These are phyloP conservation scores for Vigna reflexopilosa DNA, from an alignment of 306 rosid species.

Conservation along the genomic window DNA sequence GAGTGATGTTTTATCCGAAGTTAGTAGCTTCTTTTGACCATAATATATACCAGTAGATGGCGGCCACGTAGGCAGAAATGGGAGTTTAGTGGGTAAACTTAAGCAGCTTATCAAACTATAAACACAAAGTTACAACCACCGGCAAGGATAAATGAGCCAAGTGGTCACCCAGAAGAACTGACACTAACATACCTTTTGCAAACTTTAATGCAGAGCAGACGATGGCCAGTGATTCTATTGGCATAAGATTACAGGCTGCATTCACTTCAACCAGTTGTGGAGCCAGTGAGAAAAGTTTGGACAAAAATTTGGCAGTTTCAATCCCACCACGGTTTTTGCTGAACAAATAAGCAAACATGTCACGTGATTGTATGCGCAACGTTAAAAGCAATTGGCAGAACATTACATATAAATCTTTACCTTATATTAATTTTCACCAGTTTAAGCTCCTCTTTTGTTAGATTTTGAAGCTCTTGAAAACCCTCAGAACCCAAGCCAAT, in stretches of 20 bases:
- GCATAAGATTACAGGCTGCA: conserved; percentile 81
- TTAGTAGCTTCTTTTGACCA: conserved; percentile 7
- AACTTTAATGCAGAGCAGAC: conserved; percentile 65
- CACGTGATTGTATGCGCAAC: conserved; percentile 33
- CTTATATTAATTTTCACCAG: conserved; percentile 76
- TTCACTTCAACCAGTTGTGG: conserved; percentile 71
- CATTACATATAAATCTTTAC: conserved; percentile 50
- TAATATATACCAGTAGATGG: neutral
- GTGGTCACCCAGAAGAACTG: conserved; percentile 33
- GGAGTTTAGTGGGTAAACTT: conserved; percentile 31
- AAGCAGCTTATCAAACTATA: conserved; percentile 31
- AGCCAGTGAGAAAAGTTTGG: conserved; percentile 63
- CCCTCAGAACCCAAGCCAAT: conserved; percentile 75
- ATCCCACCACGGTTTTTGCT: conserved; percentile 89
- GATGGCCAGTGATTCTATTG: conserved; percentile 60
- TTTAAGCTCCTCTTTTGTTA: conserved; percentile 57
- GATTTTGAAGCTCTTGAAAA: conserved; percentile 66
- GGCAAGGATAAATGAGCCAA: conserved; percentile 22
- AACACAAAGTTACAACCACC: conserved; percentile 30
- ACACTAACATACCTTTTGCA: conserved; percentile 62
- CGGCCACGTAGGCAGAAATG: conserved; percentile 1
- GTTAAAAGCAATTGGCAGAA: conserved; percentile 35
- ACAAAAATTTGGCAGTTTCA: conserved; percentile 72
- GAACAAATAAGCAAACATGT: conserved; percentile 38
- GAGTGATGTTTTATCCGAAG: neutral